Percentiles rank a stretch among this genome's conserved stretches.
Conservation (phyloP, 176 grass and related monocot species). For the Ensete ventricosum region DNA sequence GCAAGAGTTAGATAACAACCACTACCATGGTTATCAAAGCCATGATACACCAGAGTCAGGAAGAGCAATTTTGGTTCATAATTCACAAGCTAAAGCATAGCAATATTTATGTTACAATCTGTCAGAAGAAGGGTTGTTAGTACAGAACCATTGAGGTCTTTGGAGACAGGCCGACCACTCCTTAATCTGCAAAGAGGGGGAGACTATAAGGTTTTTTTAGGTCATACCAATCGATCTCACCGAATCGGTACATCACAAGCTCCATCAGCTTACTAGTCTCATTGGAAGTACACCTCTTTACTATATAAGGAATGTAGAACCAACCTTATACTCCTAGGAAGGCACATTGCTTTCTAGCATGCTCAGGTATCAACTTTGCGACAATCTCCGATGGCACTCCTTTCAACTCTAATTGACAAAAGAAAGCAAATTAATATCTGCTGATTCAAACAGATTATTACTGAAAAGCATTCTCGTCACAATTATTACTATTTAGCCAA, state of each 20-base stretch:
- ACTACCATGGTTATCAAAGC: not conserved
- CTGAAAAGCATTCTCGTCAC: not conserved
- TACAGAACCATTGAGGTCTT: not conserved
- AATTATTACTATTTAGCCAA: not conserved
- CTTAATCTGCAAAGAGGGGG: not conserved
- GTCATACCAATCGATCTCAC: not conserved
- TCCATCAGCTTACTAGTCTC: not conserved
- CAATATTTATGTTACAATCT: slow-evolving; percentile 11
- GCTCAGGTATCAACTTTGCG: slow-evolving; percentile 62
- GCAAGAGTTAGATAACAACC: not conserved
- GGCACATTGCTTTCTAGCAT: slow-evolving; percentile 41
- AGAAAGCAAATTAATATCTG: slow-evolving; percentile 23
- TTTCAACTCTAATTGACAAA: slow-evolving; percentile 46
- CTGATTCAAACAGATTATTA: not conserved
- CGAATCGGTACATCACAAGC: not conserved
- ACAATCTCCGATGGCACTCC: slow-evolving; percentile 46
- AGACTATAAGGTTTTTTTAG: too few species aligned
- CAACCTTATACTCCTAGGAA: slow-evolving; percentile 24
- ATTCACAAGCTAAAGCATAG: not conserved
- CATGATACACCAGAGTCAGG: not conserved
- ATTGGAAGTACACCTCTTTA: not conserved
- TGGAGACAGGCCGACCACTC: not conserved
- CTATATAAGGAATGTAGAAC: too few species aligned
- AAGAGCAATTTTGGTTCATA: not conserved
- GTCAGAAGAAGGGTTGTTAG: not conserved